Conservation (phyloP, 2,329 filamentous ascomycete genomes). For the Phyllosticta citriasiana region DNA sequence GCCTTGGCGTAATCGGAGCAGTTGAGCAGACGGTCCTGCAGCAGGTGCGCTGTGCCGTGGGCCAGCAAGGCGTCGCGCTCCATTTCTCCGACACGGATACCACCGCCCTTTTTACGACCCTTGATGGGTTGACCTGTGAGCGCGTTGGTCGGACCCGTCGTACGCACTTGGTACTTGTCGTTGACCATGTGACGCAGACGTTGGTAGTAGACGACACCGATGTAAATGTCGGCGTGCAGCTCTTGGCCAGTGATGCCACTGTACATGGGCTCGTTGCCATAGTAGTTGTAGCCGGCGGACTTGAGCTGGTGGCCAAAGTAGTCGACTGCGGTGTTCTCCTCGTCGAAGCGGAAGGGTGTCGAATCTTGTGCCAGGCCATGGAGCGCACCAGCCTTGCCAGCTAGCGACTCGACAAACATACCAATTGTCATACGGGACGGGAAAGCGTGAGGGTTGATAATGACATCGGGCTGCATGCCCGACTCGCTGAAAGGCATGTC, state of each 20-base stretch:
- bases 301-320: conserved; percentile 94
- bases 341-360: conserved; percentile 90
- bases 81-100: conserved; percentile 99
- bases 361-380: conserved; percentile 94
- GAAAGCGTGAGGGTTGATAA: conserved; percentile 99
- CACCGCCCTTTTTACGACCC: conserved; percentile 88
- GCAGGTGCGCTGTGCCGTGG: conserved; percentile 86
- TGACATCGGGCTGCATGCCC: conserved; percentile 92
- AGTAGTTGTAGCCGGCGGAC: conserved; percentile 94
- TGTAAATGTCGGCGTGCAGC: conserved; percentile 88
- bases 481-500: conserved; percentile 97
- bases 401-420: conserved; percentile 96
- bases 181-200: conserved; percentile 98
- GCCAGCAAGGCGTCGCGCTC: conserved; percentile 91
- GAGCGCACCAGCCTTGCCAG: conserved; percentile 86
- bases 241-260: conserved; percentile 93
- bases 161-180: conserved; percentile 97
- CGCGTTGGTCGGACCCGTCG: conserved; percentile 82
- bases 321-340: conserved; percentile 82
- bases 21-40: conserved; percentile 93
- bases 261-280: conserved; percentile 98
- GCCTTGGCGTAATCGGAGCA: conserved; percentile 87
- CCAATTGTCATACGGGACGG: conserved; percentile 99
- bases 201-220: conserved; percentile 97
- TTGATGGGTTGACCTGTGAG: conserved; percentile 95